A percentile compares a stretch with the other conserved stretches of the same genome.
phyloP scores from a whole-genome alignment of 306 rosid genomes.

The Begonia loranthoides region DNA sequence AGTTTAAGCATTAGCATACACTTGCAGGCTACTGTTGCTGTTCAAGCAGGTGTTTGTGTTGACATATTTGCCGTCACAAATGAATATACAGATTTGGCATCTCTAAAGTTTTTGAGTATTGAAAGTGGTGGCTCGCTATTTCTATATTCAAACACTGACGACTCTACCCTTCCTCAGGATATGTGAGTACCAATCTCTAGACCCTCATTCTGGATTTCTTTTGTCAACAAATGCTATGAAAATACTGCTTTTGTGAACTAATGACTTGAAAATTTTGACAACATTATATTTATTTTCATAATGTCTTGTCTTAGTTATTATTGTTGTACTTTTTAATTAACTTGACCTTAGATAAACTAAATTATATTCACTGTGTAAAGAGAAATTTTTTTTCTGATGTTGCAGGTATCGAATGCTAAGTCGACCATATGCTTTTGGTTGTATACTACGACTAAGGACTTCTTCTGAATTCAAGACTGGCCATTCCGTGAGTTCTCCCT shows the following conservation, averaged over 20 bases:
- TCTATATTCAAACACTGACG: conserved; percentile 72
- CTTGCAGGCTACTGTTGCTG: conserved; percentile 92
- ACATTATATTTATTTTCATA: too few relatives aligned
- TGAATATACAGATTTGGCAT: conserved; percentile 94
- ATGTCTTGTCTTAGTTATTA: too few relatives aligned
- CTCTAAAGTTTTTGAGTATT: conserved; percentile 76
- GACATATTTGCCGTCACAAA: conserved; percentile 95
- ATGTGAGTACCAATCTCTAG: conserved; percentile 40
- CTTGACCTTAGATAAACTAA: too few relatives aligned
- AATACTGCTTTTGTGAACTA: not conserved
- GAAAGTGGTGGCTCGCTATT: conserved; percentile 90
- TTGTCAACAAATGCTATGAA: not conserved
- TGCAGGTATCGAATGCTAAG: conserved; percentile 91
- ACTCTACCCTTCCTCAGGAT: conserved; percentile 95
- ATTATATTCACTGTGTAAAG: not conserved
- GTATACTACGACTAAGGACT: conserved; percentile 76
- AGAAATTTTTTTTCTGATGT: conserved; percentile 9
- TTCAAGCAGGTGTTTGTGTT: conserved; percentile 96
- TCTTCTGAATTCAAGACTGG: conserved; percentile 83
- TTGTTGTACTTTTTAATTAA: too few relatives aligned
- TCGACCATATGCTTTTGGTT: conserved; percentile 92
- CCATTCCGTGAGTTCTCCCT: conserved; percentile 59
- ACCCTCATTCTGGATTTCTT: not conserved
- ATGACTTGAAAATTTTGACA: too few relatives aligned
- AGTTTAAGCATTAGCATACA: conserved; percentile 24